Percentiles rank a stretch among this genome's conserved stretches.
Evolutionary conservation across 1,139 yeast species (phyloP).

Genomic region (Hyphopichia khmerensis): DNA sequence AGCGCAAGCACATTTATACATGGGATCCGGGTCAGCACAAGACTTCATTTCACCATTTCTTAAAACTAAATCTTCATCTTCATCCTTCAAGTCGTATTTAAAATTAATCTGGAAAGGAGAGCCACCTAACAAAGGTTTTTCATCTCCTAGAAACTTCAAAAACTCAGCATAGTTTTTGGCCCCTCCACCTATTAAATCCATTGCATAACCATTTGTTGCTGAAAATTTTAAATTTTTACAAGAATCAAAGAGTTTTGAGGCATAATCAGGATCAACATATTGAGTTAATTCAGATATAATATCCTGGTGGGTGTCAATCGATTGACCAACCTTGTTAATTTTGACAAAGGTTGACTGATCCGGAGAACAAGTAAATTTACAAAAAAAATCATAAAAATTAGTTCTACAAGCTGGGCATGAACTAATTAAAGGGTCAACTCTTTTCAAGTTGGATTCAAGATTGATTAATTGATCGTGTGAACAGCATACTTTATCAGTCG

Average conservation of each 20-base stretch:
- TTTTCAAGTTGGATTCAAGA: slow-evolving; percentile 54
- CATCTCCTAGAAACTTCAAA: slow-evolving; percentile 87
- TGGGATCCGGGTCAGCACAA: slow-evolving; percentile 56
- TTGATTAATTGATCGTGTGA: slow-evolving; percentile 33
- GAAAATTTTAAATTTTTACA: slow-evolving; percentile 89
- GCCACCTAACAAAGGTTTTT: slow-evolving; percentile 89
- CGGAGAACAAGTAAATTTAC: slow-evolving; percentile 89
- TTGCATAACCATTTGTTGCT: slow-evolving; percentile 93
- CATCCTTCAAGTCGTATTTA: slow-evolving; percentile 36
- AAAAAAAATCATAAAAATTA: slow-evolving; percentile 82
- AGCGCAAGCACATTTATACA: slow-evolving; percentile 82
- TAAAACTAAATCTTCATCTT: slow-evolving; percentile 20
- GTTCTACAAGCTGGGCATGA: slow-evolving; percentile 94
- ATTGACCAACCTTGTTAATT: slow-evolving; percentile 53
- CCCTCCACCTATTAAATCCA: slow-evolving; percentile 97
- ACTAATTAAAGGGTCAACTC: slow-evolving; percentile 76
- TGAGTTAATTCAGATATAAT: slow-evolving; percentile 74
- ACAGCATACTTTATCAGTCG: slow-evolving; percentile 37
- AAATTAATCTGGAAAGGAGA: slow-evolving; percentile 93
- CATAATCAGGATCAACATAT: slow-evolving; percentile 59
- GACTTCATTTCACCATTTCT: slow-evolving; percentile 34
- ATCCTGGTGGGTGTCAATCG: slow-evolving; percentile 51
- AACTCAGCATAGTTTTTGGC: slow-evolving; percentile 73
- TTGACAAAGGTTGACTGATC: slow-evolving; percentile 75
- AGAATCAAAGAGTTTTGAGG: slow-evolving; percentile 68